phyloP scores from a whole-genome alignment of 345 rosid species.

The Salix udensis region DNA sequence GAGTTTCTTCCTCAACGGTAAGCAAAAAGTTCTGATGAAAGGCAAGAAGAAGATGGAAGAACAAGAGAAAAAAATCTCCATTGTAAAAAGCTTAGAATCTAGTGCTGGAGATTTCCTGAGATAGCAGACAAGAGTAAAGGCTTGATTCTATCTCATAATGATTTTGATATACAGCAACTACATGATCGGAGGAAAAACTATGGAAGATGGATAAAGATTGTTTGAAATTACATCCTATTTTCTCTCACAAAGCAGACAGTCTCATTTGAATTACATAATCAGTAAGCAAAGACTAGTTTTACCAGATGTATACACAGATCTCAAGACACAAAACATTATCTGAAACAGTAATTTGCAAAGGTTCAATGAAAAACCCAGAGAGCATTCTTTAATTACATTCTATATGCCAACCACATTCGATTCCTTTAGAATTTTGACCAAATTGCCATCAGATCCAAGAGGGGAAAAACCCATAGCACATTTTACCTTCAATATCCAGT shows the following conservation, averaged over 20 bases:
- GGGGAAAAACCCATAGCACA: conserved; percentile 1
- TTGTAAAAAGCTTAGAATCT: neutral
- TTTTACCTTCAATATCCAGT: neutral
- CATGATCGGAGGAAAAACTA: neutral
- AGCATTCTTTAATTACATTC: neutral
- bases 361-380: neutral
- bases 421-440: neutral
- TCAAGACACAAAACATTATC: neutral
- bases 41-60: neutral
- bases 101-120: neutral
- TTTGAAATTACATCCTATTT: neutral
- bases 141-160: neutral
- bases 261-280: neutral
- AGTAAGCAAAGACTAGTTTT: neutral
- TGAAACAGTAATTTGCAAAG: neutral
- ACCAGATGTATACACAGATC: neutral
- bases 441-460: neutral
- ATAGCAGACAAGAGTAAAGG: neutral
- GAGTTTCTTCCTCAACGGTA: neutral
- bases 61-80: neutral
- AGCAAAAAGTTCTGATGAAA: neutral
- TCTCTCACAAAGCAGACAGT: neutral
- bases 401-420: neutral
- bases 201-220: neutral
- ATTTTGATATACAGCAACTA: neutral